These are phyloP conservation scores for Globisporangium paddicum DNA, from an alignment of 352 stramenopile genomes.

Conservation along the genomic window DNA sequence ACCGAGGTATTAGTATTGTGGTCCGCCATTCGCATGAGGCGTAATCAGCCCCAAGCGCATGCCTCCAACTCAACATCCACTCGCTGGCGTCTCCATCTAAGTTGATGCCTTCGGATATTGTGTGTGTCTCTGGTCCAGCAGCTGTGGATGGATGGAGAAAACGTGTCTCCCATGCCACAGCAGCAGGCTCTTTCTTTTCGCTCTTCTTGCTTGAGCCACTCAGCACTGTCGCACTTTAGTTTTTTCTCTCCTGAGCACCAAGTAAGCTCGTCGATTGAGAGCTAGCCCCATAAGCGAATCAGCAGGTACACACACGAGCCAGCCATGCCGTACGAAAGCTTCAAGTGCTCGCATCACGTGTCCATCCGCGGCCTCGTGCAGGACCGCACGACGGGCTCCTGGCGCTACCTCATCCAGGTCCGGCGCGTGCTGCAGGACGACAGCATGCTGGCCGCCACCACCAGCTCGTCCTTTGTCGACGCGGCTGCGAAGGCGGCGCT, in stretches of 20 bases:
- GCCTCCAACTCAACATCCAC: no score
- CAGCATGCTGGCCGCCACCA: conserved; percentile 3
- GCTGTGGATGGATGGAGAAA: no score
- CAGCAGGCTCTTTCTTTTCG: background rate
- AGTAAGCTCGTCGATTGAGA: background rate
- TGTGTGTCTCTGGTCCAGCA: no score
- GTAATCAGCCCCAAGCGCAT: no score
- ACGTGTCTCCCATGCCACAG: no score
- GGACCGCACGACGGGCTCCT: conserved; percentile 41
- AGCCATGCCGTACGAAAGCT: conserved; percentile 74
- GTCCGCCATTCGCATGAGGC: no score
- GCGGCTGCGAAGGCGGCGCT: background rate
- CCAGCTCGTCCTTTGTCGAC: background rate
- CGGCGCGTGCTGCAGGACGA: conserved; percentile 36
- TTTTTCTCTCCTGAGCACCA: background rate
- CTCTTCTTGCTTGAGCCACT: background rate
- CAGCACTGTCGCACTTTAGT: background rate
- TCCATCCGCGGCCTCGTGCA: conserved; percentile 67
- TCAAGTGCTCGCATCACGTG: conserved; percentile 49
- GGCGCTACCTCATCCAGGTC: conserved; percentile 66
- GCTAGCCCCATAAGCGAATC: background rate
- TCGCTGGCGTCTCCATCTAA: no score
- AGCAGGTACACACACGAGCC: background rate
- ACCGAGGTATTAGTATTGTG: no score
- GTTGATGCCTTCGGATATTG: no score